phyloP scores from a whole-genome alignment of 352 stramenopile genomes.

The Phytophthora quininea region DNA sequence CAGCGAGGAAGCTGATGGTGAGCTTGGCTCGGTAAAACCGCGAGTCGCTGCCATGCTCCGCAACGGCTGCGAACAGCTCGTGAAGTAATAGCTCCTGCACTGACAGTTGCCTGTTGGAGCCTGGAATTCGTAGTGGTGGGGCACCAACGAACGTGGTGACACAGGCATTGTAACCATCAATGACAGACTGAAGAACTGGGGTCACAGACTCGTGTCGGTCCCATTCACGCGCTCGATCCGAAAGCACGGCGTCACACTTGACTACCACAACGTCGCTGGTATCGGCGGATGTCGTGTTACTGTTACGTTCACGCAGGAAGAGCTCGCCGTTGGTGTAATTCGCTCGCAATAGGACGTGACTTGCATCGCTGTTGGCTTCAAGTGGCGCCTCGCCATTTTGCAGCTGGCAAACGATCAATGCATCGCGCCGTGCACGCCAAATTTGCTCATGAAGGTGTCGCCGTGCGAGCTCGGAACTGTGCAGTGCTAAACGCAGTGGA shows the following conservation, averaged over 20 bases:
- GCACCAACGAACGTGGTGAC: conserved; percentile 63
- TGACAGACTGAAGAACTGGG: conserved; percentile 67
- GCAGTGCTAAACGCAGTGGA: conserved; percentile 52
- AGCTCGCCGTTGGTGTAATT: conserved; percentile 70
- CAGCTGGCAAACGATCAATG: conserved; percentile 70
- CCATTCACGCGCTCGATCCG: conserved; percentile 68
- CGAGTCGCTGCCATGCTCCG: conserved; percentile 26
- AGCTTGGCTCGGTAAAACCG: conserved; percentile 60
- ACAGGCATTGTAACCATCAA: conserved; percentile 74
- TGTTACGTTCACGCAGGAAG: conserved; percentile 34
- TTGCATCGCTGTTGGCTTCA: conserved; percentile 3
- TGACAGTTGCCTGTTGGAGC: conserved; percentile 13
- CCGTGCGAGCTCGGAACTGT: conserved; percentile 46
- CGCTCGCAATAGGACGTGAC: conserved; percentile 42
- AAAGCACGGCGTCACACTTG: conserved; percentile 67
- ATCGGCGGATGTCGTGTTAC: not conserved
- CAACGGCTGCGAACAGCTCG: conserved; percentile 56
- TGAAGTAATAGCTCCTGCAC: conserved; percentile 52
- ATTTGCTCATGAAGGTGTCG: conserved; percentile 78
- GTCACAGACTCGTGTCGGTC: conserved; percentile 58
- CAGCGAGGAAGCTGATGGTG: conserved; percentile 88
- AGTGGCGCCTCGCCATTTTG: conserved; percentile 37
- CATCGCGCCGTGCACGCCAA: conserved; percentile 60
- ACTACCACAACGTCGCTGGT: conserved; percentile 38
- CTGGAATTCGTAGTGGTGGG: conserved; percentile 27